Base-by-base conservation (phyloP, 768 basidiomycete species). In the Leccinum variicolor region DNA sequence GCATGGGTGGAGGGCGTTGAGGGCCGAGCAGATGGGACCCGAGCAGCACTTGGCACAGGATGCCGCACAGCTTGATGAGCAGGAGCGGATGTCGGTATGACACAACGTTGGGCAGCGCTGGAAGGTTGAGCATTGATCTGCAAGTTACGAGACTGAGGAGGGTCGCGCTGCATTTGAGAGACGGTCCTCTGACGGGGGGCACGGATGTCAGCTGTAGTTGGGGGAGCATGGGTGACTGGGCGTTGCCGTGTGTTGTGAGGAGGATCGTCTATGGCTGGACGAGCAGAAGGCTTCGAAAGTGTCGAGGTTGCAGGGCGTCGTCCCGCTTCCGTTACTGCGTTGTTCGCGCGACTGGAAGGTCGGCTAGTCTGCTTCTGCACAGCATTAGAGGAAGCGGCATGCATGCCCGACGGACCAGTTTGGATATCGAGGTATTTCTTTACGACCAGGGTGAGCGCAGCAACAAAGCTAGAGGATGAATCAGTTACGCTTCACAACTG, bases 371-470 rank as follows among this genome's bases (percentile, higher is more conserved):
- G 66, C 49, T 56, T 68, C 53, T 56, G 69, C 19, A 43, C 57
- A 21, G 41, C 45, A 39, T 43, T 50, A 10, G 65, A 51, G 21
- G 56, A 61, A 28, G 43, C 7, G 51, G 23, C 49, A 17, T 54
- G 53, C 4, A 14, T 23, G 2, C 55, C 57, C 2, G 45, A 45
- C 17, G 64, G 47, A 7, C 48, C 56, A 1, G 33, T 13, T 43
- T 71, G 75, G 50, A 83, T 79, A 57, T 86, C 84, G 3, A 93
- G 80, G 66, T 90, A 90, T 71, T 89, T 91, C 64, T 82, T 86
- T 39, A 84, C 84, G 3, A 84, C 86, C 1, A 92, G 91, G 6
- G 87, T 85, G 13, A 94, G 77, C 15, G 90, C 90, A 4, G 77
- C 77, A 17, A 81, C 78, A 64, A 94, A 94, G 52, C 92, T 94